Conservation (phyloP, 2,329 filamentous ascomycete species). For the Pezicula rhizophila region DNA sequence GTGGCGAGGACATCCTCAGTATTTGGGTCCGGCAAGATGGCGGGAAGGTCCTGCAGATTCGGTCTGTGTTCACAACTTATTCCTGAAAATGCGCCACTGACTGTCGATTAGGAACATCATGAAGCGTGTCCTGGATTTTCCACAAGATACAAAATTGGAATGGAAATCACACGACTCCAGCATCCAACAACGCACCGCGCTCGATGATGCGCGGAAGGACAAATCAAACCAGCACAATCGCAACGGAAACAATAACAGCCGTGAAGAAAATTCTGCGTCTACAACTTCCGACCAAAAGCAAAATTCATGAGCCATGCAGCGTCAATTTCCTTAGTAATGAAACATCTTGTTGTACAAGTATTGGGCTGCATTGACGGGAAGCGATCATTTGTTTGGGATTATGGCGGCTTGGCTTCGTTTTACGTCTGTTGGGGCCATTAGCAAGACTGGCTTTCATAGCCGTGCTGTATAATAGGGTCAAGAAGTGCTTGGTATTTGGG, state of each 20-base stretch:
- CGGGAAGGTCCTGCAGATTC: slow-evolving; percentile 90
- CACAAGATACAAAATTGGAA: slow-evolving; percentile 80
- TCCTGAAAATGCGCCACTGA: slow-evolving; percentile 13
- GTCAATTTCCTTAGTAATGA: no score
- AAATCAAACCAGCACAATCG: slow-evolving; percentile 52
- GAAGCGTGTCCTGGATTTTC: slow-evolving; percentile 82
- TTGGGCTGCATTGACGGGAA: no score
- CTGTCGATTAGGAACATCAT: slow-evolving; percentile 70
- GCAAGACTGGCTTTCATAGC: no score
- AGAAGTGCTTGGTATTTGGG: no score
- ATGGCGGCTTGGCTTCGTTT: no score
- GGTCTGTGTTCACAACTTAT: slow-evolving; percentile 47
- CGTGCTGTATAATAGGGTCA: no score
- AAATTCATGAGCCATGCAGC: slow-evolving; percentile 8
- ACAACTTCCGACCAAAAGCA: slow-evolving; percentile 20
- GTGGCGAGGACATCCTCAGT: slow-evolving; percentile 93
- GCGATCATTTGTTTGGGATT: no score
- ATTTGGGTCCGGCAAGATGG: slow-evolving; percentile 96
- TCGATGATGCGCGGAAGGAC: slow-evolving; percentile 87
- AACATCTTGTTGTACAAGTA: no score
- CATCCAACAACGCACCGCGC: slow-evolving; percentile 83
- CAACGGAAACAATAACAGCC: slow-evolving; percentile 17
- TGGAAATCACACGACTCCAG: slow-evolving; percentile 97
- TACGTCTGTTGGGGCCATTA: no score
- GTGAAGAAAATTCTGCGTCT: slow-evolving; percentile 9